phyloP scores from a whole-genome alignment of 2,329 filamentous ascomycete species.

The Microdochium paspali region DNA sequence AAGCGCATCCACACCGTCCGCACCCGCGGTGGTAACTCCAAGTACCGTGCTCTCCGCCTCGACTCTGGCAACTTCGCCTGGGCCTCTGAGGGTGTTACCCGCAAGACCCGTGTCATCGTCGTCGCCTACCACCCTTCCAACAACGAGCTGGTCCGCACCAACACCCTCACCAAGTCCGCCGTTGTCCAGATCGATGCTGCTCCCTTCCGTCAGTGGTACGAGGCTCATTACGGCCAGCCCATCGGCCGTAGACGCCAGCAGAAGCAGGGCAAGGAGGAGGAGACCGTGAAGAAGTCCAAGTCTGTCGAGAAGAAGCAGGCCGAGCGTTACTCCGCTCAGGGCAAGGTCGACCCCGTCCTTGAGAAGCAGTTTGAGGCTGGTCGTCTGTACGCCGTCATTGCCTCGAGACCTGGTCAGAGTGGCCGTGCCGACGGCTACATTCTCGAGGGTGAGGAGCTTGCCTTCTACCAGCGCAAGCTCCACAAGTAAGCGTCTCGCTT shows the following conservation, averaged over 20 bases:
- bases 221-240: constrained; percentile 94
- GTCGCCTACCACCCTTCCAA: constrained; percentile 99
- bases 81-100: constrained; percentile 94
- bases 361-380: constrained; percentile 99
- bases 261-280: constrained; percentile 59
- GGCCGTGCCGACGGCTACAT: constrained; percentile 96
- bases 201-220: constrained; percentile 99
- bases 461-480: constrained; percentile 99
- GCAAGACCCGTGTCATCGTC: constrained; percentile 98
- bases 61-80: constrained; percentile 99
- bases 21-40: constrained; percentile 97
- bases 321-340: constrained; percentile 66
- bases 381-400: constrained; percentile 89
- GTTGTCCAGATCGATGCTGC: constrained; percentile 98
- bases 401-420: constrained; percentile 92
- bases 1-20: constrained; percentile 97
- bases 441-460: constrained; percentile 97
- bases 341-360: constrained; percentile 87
- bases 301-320: constrained; percentile 94
- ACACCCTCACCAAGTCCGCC: constrained; percentile 98
- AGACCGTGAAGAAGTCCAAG: constrained; percentile 89
- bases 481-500: constrained; percentile 67
- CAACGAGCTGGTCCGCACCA: constrained; percentile 99
- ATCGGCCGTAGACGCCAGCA: constrained; percentile 87
- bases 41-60: constrained; percentile 98